These are phyloP conservation scores for Pugionium dolabratum DNA, from an alignment of 345 rosid species.

Conservation along the genomic window DNA sequence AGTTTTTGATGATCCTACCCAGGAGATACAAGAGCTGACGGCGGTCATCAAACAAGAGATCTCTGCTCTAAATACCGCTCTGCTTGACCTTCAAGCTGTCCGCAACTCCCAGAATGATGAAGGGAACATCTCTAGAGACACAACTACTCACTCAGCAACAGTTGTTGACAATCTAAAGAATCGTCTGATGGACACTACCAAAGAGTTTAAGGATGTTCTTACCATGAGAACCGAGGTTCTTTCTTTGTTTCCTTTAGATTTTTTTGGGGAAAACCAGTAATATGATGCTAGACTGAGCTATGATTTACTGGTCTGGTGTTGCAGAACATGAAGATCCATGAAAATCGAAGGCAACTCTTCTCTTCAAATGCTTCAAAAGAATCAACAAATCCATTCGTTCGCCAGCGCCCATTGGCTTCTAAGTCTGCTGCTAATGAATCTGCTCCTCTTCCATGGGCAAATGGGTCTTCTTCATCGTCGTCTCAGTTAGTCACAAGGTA, in stretches of 20 bases:
- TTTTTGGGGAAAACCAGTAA: neutral
- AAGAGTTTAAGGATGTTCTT: slow-evolving; percentile 85
- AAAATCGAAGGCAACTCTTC: slow-evolving; percentile 74
- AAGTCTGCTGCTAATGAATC: slow-evolving; percentile 54
- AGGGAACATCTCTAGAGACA: slow-evolving; percentile 61
- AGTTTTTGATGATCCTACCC: slow-evolving; percentile 80
- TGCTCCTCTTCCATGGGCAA: slow-evolving; percentile 70
- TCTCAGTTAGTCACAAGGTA: slow-evolving; percentile 48
- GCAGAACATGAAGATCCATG: slow-evolving; percentile 81
- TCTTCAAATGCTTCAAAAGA: slow-evolving; percentile 71
- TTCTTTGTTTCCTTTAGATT: slow-evolving; percentile 24
- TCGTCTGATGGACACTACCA: slow-evolving; percentile 76
- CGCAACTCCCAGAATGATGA: slow-evolving; percentile 63
- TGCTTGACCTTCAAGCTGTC: slow-evolving; percentile 70
- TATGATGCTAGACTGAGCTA: slow-evolving; percentile 16
- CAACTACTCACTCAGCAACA: slow-evolving; percentile 68
- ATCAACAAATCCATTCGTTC: slow-evolving; percentile 67
- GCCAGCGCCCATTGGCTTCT: slow-evolving; percentile 75
- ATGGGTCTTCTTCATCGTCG: slow-evolving; percentile 52
- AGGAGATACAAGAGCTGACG: slow-evolving; percentile 82
- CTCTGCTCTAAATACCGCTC: slow-evolving; percentile 72
- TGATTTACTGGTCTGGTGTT: slow-evolving; percentile 28
- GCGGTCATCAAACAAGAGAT: slow-evolving; percentile 81
- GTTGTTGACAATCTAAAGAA: slow-evolving; percentile 78
- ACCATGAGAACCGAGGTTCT: slow-evolving; percentile 81